Base-by-base conservation (phyloP, 2,329 filamentous ascomycete genomes). In the Phaeophleospora eucalypticola region DNA sequence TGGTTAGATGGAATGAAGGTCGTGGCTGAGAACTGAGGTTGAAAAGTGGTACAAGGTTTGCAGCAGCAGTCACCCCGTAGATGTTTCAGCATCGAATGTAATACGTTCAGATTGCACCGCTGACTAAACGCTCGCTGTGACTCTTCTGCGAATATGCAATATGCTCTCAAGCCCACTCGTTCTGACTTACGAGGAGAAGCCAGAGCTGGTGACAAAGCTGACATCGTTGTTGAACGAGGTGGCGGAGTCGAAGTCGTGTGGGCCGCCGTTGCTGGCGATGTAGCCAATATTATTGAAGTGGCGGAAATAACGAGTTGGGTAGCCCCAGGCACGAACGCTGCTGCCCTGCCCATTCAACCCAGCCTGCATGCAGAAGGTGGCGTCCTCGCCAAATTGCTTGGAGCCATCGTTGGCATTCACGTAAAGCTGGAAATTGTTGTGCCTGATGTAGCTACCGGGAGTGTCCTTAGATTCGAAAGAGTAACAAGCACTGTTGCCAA, bases 391-490 rank as follows among this genome's bases (percentile, higher is more conserved):
- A 65, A 83, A 82, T 42, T 68, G 65, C 68, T 82, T 81, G 45
- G 68, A 70, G 44, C 73, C 72, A 51, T 83, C 81, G 52, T 75
- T 73, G 46, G 73, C 70, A 35, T 68, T 63, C 37, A 83, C 53
- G 27, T 62, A 38, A 1, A 84, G 74, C 20, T 17, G 69, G 42
- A 81, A 84, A 63, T 75, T 59, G 51, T 62, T 69, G 66, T 84
- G 80, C 0, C 80, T 71, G 3, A 84, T 68, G 59, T 71, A 84
- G 65, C 74, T 79, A 2, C 80, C 80, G 1, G 80, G 67, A 0
- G 74, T 74, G 49, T 83, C 79, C 9, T 62, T 64, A 0, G 79
- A 80, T 64, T 84, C 81, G 51, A 84, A 83, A 0, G 80, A 83
- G 60, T 71, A 71, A 64, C 81, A 84, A 19, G 46, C 78, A 17